Conservation (phyloP, 2,329 filamentous ascomycete genomes). For the Dactylellina sp. region DNA sequence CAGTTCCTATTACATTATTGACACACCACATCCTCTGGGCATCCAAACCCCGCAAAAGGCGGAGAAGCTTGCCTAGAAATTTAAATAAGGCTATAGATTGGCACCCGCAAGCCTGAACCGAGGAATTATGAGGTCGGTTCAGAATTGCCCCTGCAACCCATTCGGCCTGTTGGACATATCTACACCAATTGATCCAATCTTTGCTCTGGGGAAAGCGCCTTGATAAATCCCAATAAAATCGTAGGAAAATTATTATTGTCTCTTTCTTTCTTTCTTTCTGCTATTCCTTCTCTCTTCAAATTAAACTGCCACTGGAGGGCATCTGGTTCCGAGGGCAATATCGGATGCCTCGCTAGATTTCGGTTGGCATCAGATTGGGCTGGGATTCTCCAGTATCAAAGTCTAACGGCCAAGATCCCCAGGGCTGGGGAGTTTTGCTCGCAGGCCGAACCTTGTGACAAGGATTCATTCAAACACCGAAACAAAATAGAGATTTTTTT, state of each 20-base stretch:
- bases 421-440: constrained; percentile 21
- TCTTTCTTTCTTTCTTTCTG: no score
- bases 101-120: constrained; percentile 43
- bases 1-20: constrained; percentile 46
- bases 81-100: constrained; percentile 55
- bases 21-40: constrained; percentile 47
- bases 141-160: constrained; percentile 17
- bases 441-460: constrained; percentile 39
- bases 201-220: background rate
- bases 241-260: no score
- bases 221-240: no score
- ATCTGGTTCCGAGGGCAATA: no score
- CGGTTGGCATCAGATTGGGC: constrained; percentile 27
- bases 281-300: no score
- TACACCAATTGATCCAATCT: background rate
- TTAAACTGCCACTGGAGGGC: no score
- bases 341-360: constrained; percentile 22
- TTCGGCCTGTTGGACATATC: background rate
- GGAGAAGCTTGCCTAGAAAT: constrained; percentile 57
- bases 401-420: constrained; percentile 46
- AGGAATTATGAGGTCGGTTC: constrained; percentile 25
- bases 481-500: constrained; percentile 20
- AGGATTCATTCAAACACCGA: constrained; percentile 42
- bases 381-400: constrained; percentile 44
- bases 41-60: constrained; percentile 57